phyloP scores from a whole-genome alignment of 2,329 filamentous ascomycete species.

The Trichothecium sympodiale region DNA sequence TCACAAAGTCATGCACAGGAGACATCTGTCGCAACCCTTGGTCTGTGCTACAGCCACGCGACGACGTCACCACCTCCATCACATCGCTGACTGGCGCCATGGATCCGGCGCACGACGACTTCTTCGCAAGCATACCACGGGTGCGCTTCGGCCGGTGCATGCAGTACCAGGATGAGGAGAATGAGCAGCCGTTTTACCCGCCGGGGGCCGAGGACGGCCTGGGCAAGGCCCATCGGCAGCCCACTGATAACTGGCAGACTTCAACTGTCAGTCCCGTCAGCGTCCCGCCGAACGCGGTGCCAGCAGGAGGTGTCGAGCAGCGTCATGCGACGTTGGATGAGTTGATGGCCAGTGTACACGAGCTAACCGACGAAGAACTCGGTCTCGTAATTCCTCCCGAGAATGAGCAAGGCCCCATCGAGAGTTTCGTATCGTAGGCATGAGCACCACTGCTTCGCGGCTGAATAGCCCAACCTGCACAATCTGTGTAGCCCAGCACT shows the following conservation, averaged over 20 bases:
- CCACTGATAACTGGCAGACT: slow-evolving; percentile 4
- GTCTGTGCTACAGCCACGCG: slow-evolving; percentile 8
- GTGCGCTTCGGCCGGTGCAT: not conserved
- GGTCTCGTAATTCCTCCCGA: no score
- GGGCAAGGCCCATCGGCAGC: slow-evolving; percentile 1
- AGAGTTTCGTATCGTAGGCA: no score
- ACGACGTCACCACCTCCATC: no score
- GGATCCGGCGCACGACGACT: not conserved
- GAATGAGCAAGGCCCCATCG: no score
- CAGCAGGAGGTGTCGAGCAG: slow-evolving; percentile 3
- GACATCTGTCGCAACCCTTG: slow-evolving; percentile 13
- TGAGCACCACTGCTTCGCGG: no score
- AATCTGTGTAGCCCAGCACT: no score
- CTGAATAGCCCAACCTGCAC: no score
- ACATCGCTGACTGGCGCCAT: not conserved
- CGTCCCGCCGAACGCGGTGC: not conserved
- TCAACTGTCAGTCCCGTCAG: not conserved
- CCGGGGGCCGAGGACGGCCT: slow-evolving; percentile 3
- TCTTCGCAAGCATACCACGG: not conserved
- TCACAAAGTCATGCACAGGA: slow-evolving; percentile 14
- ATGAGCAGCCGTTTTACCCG: slow-evolving; percentile 5
- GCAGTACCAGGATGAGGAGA: slow-evolving; percentile 2
- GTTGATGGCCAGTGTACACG: no score
- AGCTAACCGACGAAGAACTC: no score
- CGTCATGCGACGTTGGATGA: slow-evolving; percentile 4